phyloP scores from a whole-genome alignment of 1,139 yeast species.

The Hansenula lynferdii region DNA sequence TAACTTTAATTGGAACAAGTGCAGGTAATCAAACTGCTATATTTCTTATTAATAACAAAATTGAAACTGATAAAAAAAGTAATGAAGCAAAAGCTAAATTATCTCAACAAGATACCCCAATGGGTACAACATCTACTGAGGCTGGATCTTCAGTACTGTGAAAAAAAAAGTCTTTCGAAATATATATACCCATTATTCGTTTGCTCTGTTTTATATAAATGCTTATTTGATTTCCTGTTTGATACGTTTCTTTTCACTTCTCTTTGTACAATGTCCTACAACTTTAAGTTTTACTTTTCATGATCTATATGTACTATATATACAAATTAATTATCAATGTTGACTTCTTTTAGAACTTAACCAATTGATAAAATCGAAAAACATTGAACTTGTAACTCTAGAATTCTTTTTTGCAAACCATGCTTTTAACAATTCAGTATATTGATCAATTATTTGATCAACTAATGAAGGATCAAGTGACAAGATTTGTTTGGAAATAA shows the following conservation, averaged over 20 bases:
- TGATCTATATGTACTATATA: background rate
- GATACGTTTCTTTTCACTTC: too few relatives aligned
- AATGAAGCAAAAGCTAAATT: constrained; percentile 11
- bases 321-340: background rate
- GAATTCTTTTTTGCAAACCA: constrained; percentile 54
- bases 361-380: constrained; percentile 83
- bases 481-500: constrained; percentile 53
- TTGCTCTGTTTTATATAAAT: too few relatives aligned
- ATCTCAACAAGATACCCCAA: too few relatives aligned
- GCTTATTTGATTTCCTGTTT: too few relatives aligned
- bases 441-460: constrained; percentile 49
- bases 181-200: too few relatives aligned
- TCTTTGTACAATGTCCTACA: too few relatives aligned
- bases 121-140: too few relatives aligned
- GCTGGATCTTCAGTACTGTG: too few relatives aligned
- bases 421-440: constrained; percentile 46
- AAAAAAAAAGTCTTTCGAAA: too few relatives aligned
- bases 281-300: too few relatives aligned
- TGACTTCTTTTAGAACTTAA: constrained; percentile 38
- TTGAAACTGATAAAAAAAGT: constrained; percentile 58
- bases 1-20: constrained; percentile 67
- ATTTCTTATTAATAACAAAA: constrained; percentile 69
- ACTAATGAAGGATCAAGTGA: constrained; percentile 22
- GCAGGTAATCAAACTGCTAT: constrained; percentile 75
- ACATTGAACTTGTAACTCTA: constrained; percentile 55